Percentiles rank a stretch among this genome's conserved stretches.
These are phyloP conservation scores for Mycosphaerella sp. DNA, from an alignment of 2,329 filamentous ascomycete genomes.

Conservation along the genomic window DNA sequence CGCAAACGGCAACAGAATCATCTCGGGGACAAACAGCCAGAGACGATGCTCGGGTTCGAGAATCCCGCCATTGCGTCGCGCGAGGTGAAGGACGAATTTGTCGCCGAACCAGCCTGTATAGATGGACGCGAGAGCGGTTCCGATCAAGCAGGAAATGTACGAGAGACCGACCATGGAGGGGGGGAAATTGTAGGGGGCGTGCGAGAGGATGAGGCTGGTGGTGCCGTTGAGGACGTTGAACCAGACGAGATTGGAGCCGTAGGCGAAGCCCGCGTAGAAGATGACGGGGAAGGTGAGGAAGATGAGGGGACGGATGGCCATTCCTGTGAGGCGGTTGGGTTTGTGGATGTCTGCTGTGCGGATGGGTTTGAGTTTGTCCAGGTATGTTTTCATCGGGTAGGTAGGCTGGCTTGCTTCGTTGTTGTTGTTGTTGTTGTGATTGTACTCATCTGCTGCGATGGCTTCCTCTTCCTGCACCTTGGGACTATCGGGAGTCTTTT, in stretches of 20 bases:
- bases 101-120: conserved; percentile 37
- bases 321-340: conserved; percentile 27
- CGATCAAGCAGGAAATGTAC: conserved; percentile 35
- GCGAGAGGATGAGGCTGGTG: conserved; percentile 36
- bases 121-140: conserved; percentile 34
- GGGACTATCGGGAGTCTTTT: neutral
- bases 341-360: conserved; percentile 30
- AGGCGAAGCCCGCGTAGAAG: conserved; percentile 38
- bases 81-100: conserved; percentile 32
- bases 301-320: conserved; percentile 31
- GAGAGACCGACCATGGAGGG: conserved; percentile 36
- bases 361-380: conserved; percentile 33
- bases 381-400: conserved; percentile 27
- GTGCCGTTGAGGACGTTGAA: conserved; percentile 43
- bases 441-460: no score
- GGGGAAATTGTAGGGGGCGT: conserved; percentile 36
- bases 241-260: conserved; percentile 38
- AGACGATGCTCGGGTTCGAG: conserved; percentile 39
- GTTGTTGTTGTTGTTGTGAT: neutral
- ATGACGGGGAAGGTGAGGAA: conserved; percentile 38
- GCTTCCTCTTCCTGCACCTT: neutral
- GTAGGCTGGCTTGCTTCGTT: neutral
- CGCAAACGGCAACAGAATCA: conserved; percentile 41
- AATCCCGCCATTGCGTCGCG: conserved; percentile 37
- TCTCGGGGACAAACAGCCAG: conserved; percentile 37